Conservation (phyloP, 352 stramenopile genomes). For the Phytophthora constricta region DNA sequence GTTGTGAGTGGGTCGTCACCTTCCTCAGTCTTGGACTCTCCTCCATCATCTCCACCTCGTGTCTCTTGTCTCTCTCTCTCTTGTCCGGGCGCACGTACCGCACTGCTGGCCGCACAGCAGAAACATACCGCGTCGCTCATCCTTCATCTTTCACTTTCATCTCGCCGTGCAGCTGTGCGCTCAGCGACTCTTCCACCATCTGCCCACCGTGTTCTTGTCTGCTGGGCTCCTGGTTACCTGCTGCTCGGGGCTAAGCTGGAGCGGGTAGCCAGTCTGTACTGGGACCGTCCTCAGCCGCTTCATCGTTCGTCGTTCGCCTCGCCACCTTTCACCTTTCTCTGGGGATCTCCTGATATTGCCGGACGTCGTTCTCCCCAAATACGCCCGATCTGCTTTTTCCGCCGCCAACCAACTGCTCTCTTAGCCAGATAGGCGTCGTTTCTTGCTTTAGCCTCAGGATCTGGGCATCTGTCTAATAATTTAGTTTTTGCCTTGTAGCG, state of each 20-base stretch:
- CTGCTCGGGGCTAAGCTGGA: too few relatives aligned
- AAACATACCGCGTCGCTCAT: background rate
- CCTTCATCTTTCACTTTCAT: background rate
- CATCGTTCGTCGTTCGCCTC: background rate
- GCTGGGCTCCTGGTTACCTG: too few relatives aligned
- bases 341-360: background rate
- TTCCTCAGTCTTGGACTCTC: too few relatives aligned
- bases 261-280: too few relatives aligned
- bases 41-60: too few relatives aligned
- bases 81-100: background rate
- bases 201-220: too few relatives aligned
- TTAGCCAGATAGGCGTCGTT: background rate
- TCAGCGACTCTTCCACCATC: background rate
- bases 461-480: background rate
- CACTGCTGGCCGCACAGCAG: background rate
- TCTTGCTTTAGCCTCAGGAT: background rate
- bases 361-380: background rate
- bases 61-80: too few relatives aligned
- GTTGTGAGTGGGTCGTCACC: too few relatives aligned
- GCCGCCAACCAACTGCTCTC: background rate
- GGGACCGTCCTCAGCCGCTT: too few relatives aligned
- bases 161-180: background rate
- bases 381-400: background rate
- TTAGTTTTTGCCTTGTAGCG: background rate
- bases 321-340: background rate